Percentiles rank a stretch among this genome's conserved stretches.
Evolutionary conservation across 441 rosid genomes (phyloP).

Genomic region (Manihot esculenta): DNA sequence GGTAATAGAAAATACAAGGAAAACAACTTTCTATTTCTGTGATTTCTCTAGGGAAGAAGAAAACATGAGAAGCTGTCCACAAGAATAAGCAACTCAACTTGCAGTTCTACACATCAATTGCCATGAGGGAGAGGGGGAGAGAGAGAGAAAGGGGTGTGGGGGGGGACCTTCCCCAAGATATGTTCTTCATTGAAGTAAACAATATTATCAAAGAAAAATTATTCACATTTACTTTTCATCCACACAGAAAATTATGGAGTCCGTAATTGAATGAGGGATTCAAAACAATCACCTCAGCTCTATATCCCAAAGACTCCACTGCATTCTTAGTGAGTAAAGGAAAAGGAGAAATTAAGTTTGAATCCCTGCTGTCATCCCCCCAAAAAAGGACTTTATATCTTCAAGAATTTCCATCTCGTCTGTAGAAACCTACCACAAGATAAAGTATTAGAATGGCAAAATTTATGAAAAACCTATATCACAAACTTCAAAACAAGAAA

Average conservation of each 20-base stretch:
- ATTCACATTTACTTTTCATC: not conserved
- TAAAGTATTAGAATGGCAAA: conserved; percentile 19
- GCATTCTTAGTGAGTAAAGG: conserved; percentile 77
- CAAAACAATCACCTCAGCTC: conserved; percentile 73
- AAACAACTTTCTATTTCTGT: not conserved
- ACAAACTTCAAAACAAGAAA: too few relatives aligned
- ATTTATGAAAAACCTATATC: not conserved
- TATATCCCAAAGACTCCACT: conserved; percentile 84
- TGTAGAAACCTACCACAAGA: conserved; percentile 64
- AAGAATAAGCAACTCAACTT: not conserved
- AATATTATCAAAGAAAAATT: not conserved
- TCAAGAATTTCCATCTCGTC: conserved; percentile 81
- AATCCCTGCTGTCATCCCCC: conserved; percentile 51
- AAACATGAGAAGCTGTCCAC: not conserved
- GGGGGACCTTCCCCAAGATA: not conserved
- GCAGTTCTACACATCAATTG: not conserved
- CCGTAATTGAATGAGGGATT: not conserved
- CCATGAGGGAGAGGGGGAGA: too few relatives aligned
- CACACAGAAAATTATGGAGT: not conserved
- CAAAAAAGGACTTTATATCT: conserved; percentile 71
- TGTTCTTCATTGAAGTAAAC: not conserved
- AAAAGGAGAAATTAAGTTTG: conserved; percentile 54
- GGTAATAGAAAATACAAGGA: not conserved
- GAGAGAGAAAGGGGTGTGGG: too few relatives aligned
- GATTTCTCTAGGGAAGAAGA: not conserved